Evolutionary conservation across 2,329 filamentous ascomycete species (phyloP).

Genomic region (Bimuria novae-zelandiae): DNA sequence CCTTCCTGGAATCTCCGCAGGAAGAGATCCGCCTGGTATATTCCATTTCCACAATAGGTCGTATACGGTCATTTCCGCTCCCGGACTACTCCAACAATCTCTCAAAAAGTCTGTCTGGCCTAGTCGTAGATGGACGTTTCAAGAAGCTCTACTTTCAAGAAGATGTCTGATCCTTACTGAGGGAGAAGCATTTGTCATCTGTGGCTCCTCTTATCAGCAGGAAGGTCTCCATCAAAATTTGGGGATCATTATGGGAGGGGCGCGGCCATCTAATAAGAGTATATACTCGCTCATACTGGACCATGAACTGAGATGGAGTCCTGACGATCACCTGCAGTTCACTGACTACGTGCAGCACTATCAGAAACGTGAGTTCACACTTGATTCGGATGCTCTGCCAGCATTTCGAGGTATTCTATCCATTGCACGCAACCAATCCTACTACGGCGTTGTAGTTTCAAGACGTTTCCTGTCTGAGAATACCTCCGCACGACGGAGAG

Average conservation of each 20-base stretch:
- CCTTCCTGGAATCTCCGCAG: constrained; percentile 17
- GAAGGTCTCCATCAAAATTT: background rate
- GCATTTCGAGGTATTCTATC: background rate
- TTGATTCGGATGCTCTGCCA: background rate
- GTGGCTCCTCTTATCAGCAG: background rate
- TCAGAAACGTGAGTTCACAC: background rate
- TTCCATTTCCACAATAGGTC: background rate
- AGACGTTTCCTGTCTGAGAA: background rate
- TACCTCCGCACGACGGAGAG: background rate
- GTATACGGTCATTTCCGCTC: background rate
- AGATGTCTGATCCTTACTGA: background rate
- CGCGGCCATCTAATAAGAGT: background rate
- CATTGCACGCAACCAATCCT: background rate
- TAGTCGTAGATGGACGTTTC: constrained; percentile 11
- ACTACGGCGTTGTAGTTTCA: background rate
- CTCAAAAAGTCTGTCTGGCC: background rate
- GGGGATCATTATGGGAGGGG: background rate
- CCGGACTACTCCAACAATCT: background rate
- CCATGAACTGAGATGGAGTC: background rate
- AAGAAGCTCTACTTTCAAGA: constrained; percentile 6
- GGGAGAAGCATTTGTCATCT: background rate
- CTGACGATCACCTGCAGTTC: background rate
- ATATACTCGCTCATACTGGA: background rate
- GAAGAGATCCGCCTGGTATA: background rate
- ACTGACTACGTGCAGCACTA: background rate